Conservation (phyloP, 306 rosid genomes). For the Datisca glomerata region DNA sequence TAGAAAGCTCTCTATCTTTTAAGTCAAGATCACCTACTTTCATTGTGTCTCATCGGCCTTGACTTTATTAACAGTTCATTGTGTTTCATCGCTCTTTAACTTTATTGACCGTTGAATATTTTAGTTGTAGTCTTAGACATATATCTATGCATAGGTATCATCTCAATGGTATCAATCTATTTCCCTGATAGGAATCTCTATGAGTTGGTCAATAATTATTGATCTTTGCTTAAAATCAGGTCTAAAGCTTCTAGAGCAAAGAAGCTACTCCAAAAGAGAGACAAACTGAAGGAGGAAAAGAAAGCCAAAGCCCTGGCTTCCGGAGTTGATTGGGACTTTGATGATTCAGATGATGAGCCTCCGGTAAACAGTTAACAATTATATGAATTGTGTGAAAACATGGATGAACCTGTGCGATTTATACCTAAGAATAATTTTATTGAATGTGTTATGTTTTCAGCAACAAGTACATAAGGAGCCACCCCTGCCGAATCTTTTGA, state of each 20-base stretch:
- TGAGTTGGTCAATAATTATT: too few species aligned
- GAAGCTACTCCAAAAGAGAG: conserved; percentile 58
- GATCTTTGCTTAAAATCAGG: conserved; percentile 29
- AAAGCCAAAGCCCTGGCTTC: conserved; percentile 65
- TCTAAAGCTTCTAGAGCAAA: conserved; percentile 68
- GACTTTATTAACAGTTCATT: not conserved
- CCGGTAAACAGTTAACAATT: conserved; percentile 18
- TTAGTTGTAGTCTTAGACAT: too few species aligned
- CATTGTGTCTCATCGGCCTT: too few species aligned
- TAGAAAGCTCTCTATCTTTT: too few species aligned
- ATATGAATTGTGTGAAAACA: conserved; percentile 8
- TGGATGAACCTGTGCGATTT: conserved; percentile 10
- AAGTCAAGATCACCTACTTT: too few species aligned
- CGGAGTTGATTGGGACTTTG: conserved; percentile 62
- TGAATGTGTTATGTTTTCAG: conserved; percentile 22
- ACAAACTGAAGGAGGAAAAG: conserved; percentile 43
- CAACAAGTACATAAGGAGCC: conserved; percentile 35
- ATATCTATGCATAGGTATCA: not conserved
- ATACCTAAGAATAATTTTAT: conserved; percentile 9
- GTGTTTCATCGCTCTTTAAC: too few species aligned
- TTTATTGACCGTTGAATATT: too few species aligned
- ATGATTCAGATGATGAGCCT: conserved; percentile 67
- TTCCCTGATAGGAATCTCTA: too few species aligned
- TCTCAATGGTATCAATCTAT: not conserved
- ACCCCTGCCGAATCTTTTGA: conserved; percentile 54